Evolutionary conservation across 2,329 filamentous ascomycete species (phyloP), one percentile per base, ranked within the genome.

Genomic region (Xylaria sp.): DNA sequence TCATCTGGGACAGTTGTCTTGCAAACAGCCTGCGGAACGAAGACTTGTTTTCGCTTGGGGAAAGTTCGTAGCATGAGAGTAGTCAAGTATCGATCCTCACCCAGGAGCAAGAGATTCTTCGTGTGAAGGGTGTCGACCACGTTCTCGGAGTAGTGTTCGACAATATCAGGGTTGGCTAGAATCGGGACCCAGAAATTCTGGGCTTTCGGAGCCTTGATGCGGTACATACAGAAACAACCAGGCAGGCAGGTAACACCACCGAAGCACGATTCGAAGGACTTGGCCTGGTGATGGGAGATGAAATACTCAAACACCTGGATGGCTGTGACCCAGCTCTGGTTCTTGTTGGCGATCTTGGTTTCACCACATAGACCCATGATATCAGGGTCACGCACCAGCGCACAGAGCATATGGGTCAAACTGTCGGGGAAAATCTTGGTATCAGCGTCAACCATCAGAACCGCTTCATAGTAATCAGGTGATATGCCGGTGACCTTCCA

Each of bases 281-380:
- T 99, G 73, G 94, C 88, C 72, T 96, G 85, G 77, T 99, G 96
- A 78, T 99, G 95, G 2, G 95, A 98, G 79, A 99, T 95, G 82
- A 98, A 99, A 82, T 98, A 97, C 82, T 99, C 95, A 74, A 99
- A 99, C 28, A 99, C 96, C 79, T 99, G 95, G 72, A 99, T 99
- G 80, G 95, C 96, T 5, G 93, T 92, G 42, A 98, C 94, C 94
- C 94, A 99, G 72, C 88, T 94, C 65, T 91, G 87, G 43, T 90
- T 90, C 82, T 99, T 99, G 84, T 99, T 99, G 74, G 95, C 95
- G 80, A 99, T 99, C 86, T 99, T 99, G 17, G 95, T 99, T 82
- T 99, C 95, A 70, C 95, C 95, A 74, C 95, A 99, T 40, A 99
- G 87, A 73, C 95, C 95, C 95, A 99, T 99, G 78, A 99, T 96